Base-by-base conservation (phyloP, 2,329 filamentous ascomycete species). In the Chaetomium sp. region DNA sequence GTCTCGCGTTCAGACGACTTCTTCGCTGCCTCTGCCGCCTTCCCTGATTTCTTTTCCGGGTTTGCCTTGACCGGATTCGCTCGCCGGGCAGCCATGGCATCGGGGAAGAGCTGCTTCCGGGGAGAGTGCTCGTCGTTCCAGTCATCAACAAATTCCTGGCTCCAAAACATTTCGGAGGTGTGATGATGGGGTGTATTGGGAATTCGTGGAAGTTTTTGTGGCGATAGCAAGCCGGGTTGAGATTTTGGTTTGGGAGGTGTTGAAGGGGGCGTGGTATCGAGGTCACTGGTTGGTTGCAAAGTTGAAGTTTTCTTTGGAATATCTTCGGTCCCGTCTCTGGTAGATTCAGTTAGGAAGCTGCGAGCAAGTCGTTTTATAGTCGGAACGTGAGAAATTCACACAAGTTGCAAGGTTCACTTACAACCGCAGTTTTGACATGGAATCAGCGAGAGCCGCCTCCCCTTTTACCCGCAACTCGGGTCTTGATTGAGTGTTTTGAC, bases 101-200 rank as follows among this genome's bases (percentile, higher is more conserved):
- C 56, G 1, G 65, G 60, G 43, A 70, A 70, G 0, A 70, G 60
- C 12, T 61, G 59, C 44, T 70, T 70, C 3, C 61, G 62, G 4
- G 69, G 69, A 1, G 69, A 70, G 65, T 84, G 79, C 52, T 81
- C 73, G 45, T 85, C 82, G 58, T 85, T 84, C 82, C 82, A 86
- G 44, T 81, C 78, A 61, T 86, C 80, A 32, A 83, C 74, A 12
- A 79, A 68, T 10, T 79, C 78, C 58, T 79, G 78, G 52, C 73
- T 74, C 84, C 83, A 86, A 64, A 85, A 86, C 6, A 71, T 72
- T 58, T 85, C 82, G 41, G 76, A 76, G 52, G 71, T 79, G 27
- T 76, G 76, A 33, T 74, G 70, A 55, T 84, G 76, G 3, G 80
- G 79, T 1, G 80, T 79, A 38, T 72, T 71, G 2, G 81, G 81